Evolutionary conservation across 2,329 filamentous ascomycete species (phyloP).

Genomic region (Penicillium sp.): DNA sequence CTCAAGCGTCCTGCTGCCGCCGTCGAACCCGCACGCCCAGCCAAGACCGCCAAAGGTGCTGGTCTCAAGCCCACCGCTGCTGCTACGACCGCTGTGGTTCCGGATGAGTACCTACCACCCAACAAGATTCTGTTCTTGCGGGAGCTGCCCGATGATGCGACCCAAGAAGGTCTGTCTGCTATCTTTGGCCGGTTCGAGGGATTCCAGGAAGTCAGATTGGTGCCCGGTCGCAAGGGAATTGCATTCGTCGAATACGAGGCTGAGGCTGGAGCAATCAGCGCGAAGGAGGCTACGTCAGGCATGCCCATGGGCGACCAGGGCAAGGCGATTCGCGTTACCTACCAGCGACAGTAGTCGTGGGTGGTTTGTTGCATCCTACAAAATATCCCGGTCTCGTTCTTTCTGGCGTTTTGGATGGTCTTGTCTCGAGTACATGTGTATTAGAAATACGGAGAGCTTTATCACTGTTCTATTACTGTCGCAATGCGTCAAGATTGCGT

Average conservation of each 20-base stretch:
- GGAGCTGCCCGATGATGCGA: slow-evolving; percentile 84
- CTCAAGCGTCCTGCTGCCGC: slow-evolving; percentile 63
- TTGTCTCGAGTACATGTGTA: slow-evolving; percentile 13
- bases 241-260: slow-evolving; percentile 96
- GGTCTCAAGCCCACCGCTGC: slow-evolving; percentile 75
- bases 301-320: slow-evolving; percentile 73
- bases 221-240: slow-evolving; percentile 81
- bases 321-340: slow-evolving; percentile 89
- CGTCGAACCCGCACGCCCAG: slow-evolving; percentile 54
- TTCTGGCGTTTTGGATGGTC: slow-evolving; percentile 34
- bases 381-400: slow-evolving; percentile 19
- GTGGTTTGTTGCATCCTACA: slow-evolving; percentile 11
- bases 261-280: slow-evolving; percentile 83
- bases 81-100: slow-evolving; percentile 68
- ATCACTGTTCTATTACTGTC: not conserved
- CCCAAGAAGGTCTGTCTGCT: slow-evolving; percentile 71
- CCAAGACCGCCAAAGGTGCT: slow-evolving; percentile 67
- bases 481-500: slow-evolving; percentile 4
- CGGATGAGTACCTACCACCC: slow-evolving; percentile 96
- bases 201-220: slow-evolving; percentile 86
- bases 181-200: slow-evolving; percentile 90
- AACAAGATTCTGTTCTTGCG: slow-evolving; percentile 97
- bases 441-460: slow-evolving; percentile 16
- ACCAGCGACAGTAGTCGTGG: slow-evolving; percentile 68
- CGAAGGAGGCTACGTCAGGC: slow-evolving; percentile 88